Percentiles rank a stretch among this genome's conserved stretches.
These are phyloP conservation scores for Sporothrix globosa DNA, from an alignment of 2,329 filamentous ascomycete genomes.

Conservation along the genomic window DNA sequence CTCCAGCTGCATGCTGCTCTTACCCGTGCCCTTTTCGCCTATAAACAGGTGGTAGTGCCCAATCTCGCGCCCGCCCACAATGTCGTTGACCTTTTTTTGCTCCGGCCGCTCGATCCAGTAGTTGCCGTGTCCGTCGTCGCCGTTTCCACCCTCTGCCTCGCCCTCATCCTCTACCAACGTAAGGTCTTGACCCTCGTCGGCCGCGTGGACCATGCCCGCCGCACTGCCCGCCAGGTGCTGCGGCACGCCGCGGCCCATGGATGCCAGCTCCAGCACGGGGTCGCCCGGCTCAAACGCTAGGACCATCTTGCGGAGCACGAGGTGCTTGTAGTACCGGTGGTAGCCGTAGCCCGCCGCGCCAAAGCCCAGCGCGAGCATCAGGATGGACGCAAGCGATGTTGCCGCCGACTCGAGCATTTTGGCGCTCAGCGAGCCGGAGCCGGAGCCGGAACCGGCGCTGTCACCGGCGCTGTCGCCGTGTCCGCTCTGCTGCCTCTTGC, in stretches of 20 bases:
- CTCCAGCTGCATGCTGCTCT: constrained; percentile 93
- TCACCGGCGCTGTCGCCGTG: neutral
- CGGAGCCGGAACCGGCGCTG: constrained; percentile 36
- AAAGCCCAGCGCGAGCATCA: constrained; percentile 69
- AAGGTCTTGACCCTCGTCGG: constrained; percentile 30
- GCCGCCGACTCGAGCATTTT: constrained; percentile 76
- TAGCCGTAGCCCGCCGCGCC: constrained; percentile 73
- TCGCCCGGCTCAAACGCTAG: constrained; percentile 91
- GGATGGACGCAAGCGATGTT: constrained; percentile 74
- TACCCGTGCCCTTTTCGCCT: constrained; percentile 94
- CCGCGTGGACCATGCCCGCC: neutral
- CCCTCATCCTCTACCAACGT: constrained; percentile 43
- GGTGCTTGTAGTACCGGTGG: constrained; percentile 82
- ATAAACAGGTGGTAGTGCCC: constrained; percentile 92
- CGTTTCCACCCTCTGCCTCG: neutral
- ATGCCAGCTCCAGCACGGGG: constrained; percentile 80
- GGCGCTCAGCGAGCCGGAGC: constrained; percentile 46
- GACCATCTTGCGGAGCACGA: constrained; percentile 90
- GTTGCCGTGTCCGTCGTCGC: constrained; percentile 43
- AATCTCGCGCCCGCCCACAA: constrained; percentile 70
- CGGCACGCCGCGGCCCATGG: constrained; percentile 60
- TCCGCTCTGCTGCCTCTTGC: neutral
- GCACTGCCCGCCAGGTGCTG: constrained; percentile 40
- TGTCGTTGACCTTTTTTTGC: constrained; percentile 78
- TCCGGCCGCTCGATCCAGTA: constrained; percentile 86